Base-by-base conservation (phyloP, 441 rosid species). In the Corymbia citriodora region DNA sequence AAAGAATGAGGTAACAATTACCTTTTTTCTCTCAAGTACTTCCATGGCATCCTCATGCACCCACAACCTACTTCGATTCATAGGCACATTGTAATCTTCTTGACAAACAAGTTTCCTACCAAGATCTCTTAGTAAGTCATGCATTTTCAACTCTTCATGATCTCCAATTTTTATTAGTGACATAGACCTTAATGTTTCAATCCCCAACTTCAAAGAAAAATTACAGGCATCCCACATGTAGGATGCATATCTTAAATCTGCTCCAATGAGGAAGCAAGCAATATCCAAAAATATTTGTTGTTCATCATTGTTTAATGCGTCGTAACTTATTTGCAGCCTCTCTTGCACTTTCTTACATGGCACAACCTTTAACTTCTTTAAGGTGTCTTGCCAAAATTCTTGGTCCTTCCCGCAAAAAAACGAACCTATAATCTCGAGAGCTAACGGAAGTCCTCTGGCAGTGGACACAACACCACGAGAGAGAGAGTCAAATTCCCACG, bases 131-230 rank as follows among this genome's bases (percentile, higher is more conserved):
- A 70, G 8, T 18, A 33, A 48, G 14, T 70, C 81, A 33, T 70
- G 81, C 81, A 70, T 70, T 17, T 33, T 10, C 81, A 33, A 1
- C 3, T 7, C 5, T 17, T 3, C 2, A 33, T 9, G 0, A 9
- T 70, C 81, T 18, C 8, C 81, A 5, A 18, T 72, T 72, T 10
- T 36, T 72, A 72, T 72, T 33, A 33, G 82, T 0, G 82, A 72
- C 82, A 72, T 33, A 18, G 36, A 72, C 2, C 82, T 2, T 48
- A 36, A 72, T 9, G 0, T 72, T 10, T 72, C 14, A 9, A 72
- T 72, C 8, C 8, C 8, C 8, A 5, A 2, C 0, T 11, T 18
- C 0, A 14, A 14, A 33, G 0, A 0, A 1, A 18, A 18, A 5
- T 1, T 0, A 4, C 6, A 9, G 0, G 23, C 49, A 9, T 72